A percentile compares a stretch with the other conserved stretches of the same genome.
phyloP scores from a whole-genome alignment of 2,329 filamentous ascomycete species.

The Trichophaea hybrida region DNA sequence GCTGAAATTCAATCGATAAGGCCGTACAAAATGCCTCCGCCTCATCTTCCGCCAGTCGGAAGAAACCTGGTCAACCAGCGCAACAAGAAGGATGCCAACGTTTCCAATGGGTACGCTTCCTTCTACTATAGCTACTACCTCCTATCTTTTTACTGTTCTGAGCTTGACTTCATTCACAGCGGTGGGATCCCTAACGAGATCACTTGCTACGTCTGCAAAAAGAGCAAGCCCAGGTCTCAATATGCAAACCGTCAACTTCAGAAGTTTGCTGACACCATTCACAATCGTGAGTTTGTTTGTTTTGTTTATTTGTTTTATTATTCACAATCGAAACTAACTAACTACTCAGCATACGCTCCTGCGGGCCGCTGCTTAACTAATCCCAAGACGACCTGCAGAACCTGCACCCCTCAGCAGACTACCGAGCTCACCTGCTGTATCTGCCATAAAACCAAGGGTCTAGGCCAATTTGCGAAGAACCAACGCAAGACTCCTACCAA shows the following conservation, averaged over 20 bases:
- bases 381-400: constrained; percentile 23
- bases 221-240: constrained; percentile 17
- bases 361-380: constrained; percentile 8
- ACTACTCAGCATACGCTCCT: constrained; percentile 14
- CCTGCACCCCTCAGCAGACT: constrained; percentile 34
- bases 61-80: constrained; percentile 5
- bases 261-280: constrained; percentile 12
- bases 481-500: constrained; percentile 38
- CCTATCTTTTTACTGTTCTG: neutral
- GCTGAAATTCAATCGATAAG: neutral
- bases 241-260: constrained; percentile 23
- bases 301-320: neutral
- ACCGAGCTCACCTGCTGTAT: constrained; percentile 38
- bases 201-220: constrained; percentile 21
- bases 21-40: neutral
- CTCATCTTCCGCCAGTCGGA: neutral
- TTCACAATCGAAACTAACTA: neutral
- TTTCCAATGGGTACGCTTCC: neutral
- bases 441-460: constrained; percentile 36
- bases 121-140: neutral
- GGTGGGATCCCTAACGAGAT: constrained; percentile 13
- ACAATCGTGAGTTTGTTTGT: neutral
- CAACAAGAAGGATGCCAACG: neutral
- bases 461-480: constrained; percentile 38
- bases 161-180: neutral